phyloP scores from a whole-genome alignment of 305 asterid species.

The Rubia tinctorum region DNA sequence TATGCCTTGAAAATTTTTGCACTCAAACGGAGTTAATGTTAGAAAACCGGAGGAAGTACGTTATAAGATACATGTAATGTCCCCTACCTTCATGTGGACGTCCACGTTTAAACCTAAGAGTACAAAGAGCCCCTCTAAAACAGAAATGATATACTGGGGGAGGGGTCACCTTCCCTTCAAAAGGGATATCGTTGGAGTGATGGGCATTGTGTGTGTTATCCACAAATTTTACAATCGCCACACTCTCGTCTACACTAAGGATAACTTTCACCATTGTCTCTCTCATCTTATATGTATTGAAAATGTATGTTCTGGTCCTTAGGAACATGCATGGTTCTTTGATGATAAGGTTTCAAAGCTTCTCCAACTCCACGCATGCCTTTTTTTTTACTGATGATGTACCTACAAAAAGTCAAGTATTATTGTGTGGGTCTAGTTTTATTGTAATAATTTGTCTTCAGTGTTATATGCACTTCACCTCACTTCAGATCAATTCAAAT shows the following conservation, averaged over 20 bases:
- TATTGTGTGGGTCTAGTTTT: too few relatives aligned
- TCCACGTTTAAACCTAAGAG: conserved; percentile 8
- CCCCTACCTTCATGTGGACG: conserved; percentile 4
- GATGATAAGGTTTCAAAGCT: conserved; percentile 16
- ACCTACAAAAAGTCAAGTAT: background rate
- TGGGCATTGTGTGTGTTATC: conserved; percentile 17
- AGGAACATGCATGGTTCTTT: conserved; percentile 1
- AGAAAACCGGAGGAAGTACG: too few relatives aligned
- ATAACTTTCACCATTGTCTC: conserved; percentile 12
- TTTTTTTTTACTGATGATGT: conserved; percentile 4
- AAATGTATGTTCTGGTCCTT: background rate
- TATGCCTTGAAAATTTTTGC: too few relatives aligned
- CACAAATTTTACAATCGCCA: conserved; percentile 9
- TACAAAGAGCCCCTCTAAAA: background rate
- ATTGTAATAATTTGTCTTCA: too few relatives aligned
- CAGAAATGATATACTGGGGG: background rate
- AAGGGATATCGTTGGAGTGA: conserved; percentile 20
- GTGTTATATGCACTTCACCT: too few relatives aligned
- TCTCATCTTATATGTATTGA: background rate
- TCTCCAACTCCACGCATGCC: conserved; percentile 1
- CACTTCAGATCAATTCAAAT: too few relatives aligned
- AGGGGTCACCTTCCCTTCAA: background rate
- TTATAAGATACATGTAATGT: background rate
- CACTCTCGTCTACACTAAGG: conserved; percentile 3
- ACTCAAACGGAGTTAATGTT: too few relatives aligned